Evolutionary conservation across 2,329 filamentous ascomycete species (phyloP), one percentile per base, ranked within the genome.

Genomic region (Calycina marina): DNA sequence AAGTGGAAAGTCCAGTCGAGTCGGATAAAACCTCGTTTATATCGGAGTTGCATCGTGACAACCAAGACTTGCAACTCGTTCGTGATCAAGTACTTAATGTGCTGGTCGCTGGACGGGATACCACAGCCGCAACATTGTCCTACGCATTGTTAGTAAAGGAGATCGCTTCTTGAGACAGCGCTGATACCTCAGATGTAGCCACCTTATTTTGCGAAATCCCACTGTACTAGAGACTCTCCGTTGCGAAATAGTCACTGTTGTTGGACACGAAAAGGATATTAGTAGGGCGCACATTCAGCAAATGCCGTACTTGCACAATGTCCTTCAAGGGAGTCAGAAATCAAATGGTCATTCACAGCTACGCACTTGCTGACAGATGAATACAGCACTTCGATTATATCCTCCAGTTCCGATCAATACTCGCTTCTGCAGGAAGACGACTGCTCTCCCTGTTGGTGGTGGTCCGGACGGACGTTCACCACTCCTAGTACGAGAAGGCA

Each of bases 381-480:
- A n/a, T n/a, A n/a, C n/a, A n/a, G n/a, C n/a, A n/a, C 20, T 22
- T 2, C 20, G 20, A 3, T n/a, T 22, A 8, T 22, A 22, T n/a
- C 20, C 20, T 9, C 20, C 20, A 8, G 20, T 22, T n/a, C 20
- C 20, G 6, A 22, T 35, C 9, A 39, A 39, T 18, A 30, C 24
- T 14, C 44, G 49, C 8, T 30, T 28, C 9, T 41, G 40, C 9
- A 34, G 25, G 13, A 38, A 37, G 16, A 35, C 34, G 13, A 38
- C 38, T 29, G 24, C 25, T 11, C 36, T 55, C 6, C 52, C 52
- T 2, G 6, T 26, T 6, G 52, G 50, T 12, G 51, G 51, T 14
- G 52, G 49, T 10, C 38, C 40, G 2, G 45, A 49, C 28, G 43
- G 48, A 6, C 38, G 37, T 20, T 35, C 37, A 3, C 46, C 51